Conservation (phyloP, 169 alveolate genomes). For the Cytauxzoon felis region DNA sequence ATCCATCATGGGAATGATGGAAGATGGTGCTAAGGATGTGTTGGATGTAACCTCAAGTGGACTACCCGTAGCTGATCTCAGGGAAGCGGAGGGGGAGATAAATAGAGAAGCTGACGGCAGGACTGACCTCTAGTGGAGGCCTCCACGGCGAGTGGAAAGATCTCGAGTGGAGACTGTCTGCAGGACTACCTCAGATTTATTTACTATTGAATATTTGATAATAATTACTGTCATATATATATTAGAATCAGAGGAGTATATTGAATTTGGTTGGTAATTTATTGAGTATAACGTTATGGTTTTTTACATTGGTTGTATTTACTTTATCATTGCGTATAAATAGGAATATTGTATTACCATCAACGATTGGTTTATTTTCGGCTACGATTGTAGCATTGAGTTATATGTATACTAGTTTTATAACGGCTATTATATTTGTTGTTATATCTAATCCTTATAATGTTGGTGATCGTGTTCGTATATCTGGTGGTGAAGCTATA, state of each 20-base stretch:
- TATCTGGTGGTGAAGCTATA: slow-evolving; percentile 75
- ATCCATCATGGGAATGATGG: no score
- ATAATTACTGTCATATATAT: not conserved
- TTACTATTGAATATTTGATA: not conserved
- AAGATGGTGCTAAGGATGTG: no score
- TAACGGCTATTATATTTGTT: slow-evolving; percentile 79
- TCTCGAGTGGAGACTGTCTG: no score
- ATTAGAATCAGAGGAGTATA: slow-evolving; percentile 58
- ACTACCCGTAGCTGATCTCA: no score
- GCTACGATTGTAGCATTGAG: slow-evolving; percentile 64
- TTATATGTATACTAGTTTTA: slow-evolving; percentile 76
- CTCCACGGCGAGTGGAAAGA: no score
- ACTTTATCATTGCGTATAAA: slow-evolving; percentile 52
- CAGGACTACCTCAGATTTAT: no score
- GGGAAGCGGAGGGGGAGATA: no score
- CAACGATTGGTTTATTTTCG: slow-evolving; percentile 63
- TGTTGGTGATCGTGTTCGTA: slow-evolving; percentile 80
- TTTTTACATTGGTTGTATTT: slow-evolving; percentile 34
- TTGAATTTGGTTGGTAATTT: slow-evolving; percentile 46
- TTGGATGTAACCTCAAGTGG: no score
- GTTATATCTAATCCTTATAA: slow-evolving; percentile 79
- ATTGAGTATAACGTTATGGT: slow-evolving; percentile 55
- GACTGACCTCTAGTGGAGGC: no score
- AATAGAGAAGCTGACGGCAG: no score
- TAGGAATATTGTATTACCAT: slow-evolving; percentile 62